phyloP scores from a whole-genome alignment of 2,329 filamentous ascomycete species.

The Colletotrichum viniferum region DNA sequence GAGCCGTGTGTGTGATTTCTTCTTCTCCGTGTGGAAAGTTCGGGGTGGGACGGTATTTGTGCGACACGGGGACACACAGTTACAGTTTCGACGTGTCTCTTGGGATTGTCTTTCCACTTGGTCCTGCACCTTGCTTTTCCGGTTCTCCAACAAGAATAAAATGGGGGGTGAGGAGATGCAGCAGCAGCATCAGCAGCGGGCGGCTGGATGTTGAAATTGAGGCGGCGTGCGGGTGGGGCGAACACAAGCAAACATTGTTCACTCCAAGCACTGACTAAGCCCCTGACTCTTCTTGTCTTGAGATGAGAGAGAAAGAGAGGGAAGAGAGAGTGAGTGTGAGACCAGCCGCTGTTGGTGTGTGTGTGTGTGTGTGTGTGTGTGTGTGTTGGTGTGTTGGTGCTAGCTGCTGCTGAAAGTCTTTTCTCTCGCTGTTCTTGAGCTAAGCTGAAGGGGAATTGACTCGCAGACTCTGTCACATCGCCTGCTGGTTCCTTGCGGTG shows the following conservation, averaged over 20 bases:
- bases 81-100: not conserved
- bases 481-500: not conserved
- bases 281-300: not conserved
- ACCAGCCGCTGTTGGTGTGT: not conserved
- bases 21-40: not conserved
- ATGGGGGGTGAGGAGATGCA: not conserved
- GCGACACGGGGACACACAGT: not conserved
- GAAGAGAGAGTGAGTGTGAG: not conserved
- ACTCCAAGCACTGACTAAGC: not conserved
- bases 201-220: slow-evolving; percentile 16
- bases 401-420: not conserved
- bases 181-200: not conserved
- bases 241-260: not conserved
- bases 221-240: not conserved
- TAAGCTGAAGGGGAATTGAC: not conserved
- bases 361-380: not conserved
- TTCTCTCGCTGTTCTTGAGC: not conserved
- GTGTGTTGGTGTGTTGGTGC: not conserved
- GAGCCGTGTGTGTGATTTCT: not conserved
- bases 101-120: not conserved
- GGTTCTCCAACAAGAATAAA: not conserved
- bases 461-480: not conserved
- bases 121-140: not conserved
- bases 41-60: not conserved
- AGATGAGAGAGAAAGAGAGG: not conserved